Evolutionary conservation across 441 rosid species (phyloP).

Genomic region (Populus hybrid): DNA sequence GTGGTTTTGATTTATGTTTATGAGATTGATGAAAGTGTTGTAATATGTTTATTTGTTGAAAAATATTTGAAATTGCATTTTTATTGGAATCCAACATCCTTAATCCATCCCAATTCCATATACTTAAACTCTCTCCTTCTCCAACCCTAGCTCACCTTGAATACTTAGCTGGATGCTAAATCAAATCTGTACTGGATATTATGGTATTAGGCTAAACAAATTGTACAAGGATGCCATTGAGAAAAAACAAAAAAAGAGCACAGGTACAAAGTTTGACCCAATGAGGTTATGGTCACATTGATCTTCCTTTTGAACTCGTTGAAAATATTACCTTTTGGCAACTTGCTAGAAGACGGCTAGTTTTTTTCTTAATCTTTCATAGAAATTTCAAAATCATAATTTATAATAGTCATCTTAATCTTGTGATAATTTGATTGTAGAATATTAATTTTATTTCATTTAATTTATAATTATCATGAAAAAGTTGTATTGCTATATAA

Average conservation of each 20-base stretch:
- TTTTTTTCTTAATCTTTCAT: not conserved
- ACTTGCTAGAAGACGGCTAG: not conserved
- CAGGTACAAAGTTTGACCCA: not conserved
- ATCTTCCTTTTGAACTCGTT: not conserved
- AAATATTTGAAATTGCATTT: too few relatives aligned
- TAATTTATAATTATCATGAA: too few relatives aligned
- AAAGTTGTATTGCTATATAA: too few relatives aligned
- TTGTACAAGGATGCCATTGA: not conserved
- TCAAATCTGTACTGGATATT: not conserved
- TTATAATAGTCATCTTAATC: too few relatives aligned
- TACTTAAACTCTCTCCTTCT: not conserved
- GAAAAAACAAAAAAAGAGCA: too few relatives aligned
- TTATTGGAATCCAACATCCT: too few relatives aligned
- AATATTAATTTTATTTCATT: too few relatives aligned
- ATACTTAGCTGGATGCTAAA: not conserved
- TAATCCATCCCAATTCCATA: not conserved
- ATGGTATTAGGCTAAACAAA: not conserved
- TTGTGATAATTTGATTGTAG: too few relatives aligned
- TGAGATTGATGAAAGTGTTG: not conserved
- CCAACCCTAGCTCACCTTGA: not conserved
- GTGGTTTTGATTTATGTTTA: not conserved
- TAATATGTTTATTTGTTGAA: too few relatives aligned
- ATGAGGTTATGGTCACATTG: not conserved
- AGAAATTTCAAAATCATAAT: too few relatives aligned
- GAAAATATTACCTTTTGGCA: not conserved